A percentile compares a stretch with the other conserved stretches of the same genome.
Conservation (phyloP, 768 basidiomycete genomes). For the Rhodotorula diobovata region DNA sequence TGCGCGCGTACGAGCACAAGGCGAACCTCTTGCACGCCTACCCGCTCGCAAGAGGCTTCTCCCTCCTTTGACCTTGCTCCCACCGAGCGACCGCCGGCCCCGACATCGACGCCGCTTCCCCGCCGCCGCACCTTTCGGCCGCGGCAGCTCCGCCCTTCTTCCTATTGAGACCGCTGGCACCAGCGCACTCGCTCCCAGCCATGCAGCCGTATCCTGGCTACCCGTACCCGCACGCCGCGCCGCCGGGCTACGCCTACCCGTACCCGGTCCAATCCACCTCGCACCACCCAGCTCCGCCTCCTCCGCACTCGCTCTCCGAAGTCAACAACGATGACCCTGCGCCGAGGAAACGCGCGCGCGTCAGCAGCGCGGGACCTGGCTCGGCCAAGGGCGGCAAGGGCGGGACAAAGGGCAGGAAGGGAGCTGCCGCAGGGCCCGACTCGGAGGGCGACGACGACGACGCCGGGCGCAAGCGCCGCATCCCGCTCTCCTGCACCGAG, state of each 20-base stretch:
- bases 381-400: background rate
- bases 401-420: background rate
- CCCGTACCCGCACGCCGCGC: background rate
- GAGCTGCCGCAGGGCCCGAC: background rate
- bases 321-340: no score
- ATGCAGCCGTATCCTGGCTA: background rate
- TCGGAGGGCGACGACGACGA: slow-evolving; percentile 3
- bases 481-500: slow-evolving; percentile 20
- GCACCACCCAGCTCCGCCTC: background rate
- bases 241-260: background rate
- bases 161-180: no score
- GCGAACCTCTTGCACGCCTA: no score
- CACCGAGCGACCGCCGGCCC: no score
- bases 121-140: no score
- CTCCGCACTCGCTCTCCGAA: no score
- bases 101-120: no score
- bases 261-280: background rate
- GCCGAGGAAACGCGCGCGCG: background rate
- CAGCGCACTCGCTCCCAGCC: background rate
- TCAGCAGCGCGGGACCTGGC: background rate
- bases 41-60: no score
- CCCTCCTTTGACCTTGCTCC: no score
- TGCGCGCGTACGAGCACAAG: no score
- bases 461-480: slow-evolving; percentile 25
- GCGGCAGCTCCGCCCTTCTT: no score